These are phyloP conservation scores for Trichosporon sp. DNA, from an alignment of 1,284 basidiomycete genomes.

Conservation along the genomic window DNA sequence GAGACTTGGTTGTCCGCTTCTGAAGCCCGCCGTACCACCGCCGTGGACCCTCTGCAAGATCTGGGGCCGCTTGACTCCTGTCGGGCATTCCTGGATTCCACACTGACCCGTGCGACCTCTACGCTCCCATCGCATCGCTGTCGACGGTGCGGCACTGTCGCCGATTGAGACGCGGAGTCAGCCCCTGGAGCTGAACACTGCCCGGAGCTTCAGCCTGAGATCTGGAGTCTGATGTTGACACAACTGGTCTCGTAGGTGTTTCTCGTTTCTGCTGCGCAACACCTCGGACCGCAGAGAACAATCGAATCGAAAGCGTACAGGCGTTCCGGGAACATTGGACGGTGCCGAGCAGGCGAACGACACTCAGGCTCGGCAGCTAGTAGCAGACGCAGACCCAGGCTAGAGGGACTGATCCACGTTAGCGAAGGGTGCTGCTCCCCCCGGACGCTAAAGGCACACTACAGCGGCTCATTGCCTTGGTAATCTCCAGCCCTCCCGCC, in stretches of 20 bases:
- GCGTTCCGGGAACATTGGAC: background rate
- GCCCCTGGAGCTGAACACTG: background rate
- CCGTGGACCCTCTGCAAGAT: too few species aligned
- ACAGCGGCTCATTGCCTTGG: background rate
- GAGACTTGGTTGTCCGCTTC: background rate
- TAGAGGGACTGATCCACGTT: background rate
- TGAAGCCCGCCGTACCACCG: background rate
- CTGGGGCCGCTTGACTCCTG: background rate
- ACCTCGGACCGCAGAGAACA: too few species aligned
- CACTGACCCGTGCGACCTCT: background rate
- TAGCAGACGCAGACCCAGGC: background rate
- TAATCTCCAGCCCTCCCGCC: background rate
- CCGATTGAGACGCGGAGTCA: background rate
- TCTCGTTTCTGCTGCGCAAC: background rate
- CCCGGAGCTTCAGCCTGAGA: background rate
- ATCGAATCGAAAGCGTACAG: background rate
- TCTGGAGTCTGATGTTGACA: background rate
- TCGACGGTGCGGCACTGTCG: background rate
- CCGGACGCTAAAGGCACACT: background rate
- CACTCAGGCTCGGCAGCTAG: background rate
- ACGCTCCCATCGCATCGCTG: background rate
- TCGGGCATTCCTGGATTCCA: background rate
- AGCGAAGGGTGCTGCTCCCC: background rate
- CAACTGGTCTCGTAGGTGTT: background rate
- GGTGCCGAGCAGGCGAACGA: background rate